Evolutionary conservation across 2,329 filamentous ascomycete species (phyloP), one percentile per base, ranked within the genome.

Genomic region (Bipolaris zeicola): DNA sequence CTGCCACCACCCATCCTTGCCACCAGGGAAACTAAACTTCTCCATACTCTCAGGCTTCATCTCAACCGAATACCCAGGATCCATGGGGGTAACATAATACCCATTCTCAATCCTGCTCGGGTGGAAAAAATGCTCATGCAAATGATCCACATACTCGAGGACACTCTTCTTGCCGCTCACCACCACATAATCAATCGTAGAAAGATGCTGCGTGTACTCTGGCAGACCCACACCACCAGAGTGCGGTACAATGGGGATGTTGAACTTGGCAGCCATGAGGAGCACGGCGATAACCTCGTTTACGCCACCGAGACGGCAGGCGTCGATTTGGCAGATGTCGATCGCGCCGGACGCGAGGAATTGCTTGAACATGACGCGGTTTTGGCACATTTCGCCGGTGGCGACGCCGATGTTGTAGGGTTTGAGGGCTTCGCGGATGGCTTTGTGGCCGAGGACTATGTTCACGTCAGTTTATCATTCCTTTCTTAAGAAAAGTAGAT

Each of bases 311-410:
- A 96, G 84, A 24, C 92, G 88, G 81, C 92, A 96, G 3, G 92
- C 92, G 69, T 96, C 92, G 67, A 95, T 90, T 77, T 96, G 92
- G 74, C 91, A 92, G 18, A 96, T 87, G 70, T 95, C 92, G 67
- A 96, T 91, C 58, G 92, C 91, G 48, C 89, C 89, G 2, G 86
- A 82, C 73, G 88, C 85, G 49, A 96, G 84, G 58, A 96, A 85
- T 78, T 96, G 92, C 83, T 96, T 96, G 85, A 96, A 96, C 69
- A 96, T 86, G 63, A 96, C 90, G 37, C 92, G 87, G 81, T 96
- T 96, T 81, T 96, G 92, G 80, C 91, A 95, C 91, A 96, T 96
- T 80, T 96, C 92, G 61, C 92, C 92, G 0, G 92, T 96, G 6
- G 92, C 92, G 5, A 96, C 92, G 56, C 91, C 91, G 67, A 96